Evolutionary conservation across 108 stramenopile species (phyloP).

Genomic region (Cylindrotheca closterium): DNA sequence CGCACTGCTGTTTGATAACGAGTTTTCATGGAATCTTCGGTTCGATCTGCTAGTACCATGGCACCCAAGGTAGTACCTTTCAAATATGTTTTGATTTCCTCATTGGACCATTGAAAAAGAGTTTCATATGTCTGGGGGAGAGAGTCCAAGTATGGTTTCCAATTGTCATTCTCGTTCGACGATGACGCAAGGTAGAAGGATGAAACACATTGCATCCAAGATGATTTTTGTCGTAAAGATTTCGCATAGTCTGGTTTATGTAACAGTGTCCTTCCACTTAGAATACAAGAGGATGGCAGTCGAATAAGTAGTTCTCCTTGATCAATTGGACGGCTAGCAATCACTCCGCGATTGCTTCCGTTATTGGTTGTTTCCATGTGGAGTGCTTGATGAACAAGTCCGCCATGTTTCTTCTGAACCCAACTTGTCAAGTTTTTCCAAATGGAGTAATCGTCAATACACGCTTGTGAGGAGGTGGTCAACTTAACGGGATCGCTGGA

Average conservation of each 20-base stretch:
- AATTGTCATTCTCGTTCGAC: constrained; percentile 15
- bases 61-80: constrained; percentile 53
- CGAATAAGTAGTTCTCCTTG: constrained; percentile 71
- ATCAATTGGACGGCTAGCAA: constrained; percentile 39
- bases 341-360: constrained; percentile 46
- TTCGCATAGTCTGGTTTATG: constrained; percentile 15
- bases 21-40: constrained; percentile 25
- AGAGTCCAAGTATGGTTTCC: constrained; percentile 54
- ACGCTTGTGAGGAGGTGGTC: too few relatives aligned
- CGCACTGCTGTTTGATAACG: constrained; percentile 52
- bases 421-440: constrained; percentile 28
- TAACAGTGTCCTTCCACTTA: constrained; percentile 53
- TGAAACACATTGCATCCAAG: constrained; percentile 75
- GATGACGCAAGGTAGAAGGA: constrained; percentile 31
- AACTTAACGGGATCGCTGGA: too few relatives aligned
- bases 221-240: constrained; percentile 15
- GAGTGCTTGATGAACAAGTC: constrained; percentile 29
- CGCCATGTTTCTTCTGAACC: constrained; percentile 21
- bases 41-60: constrained; percentile 29
- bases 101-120: constrained; percentile 57
- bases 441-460: not conserved
- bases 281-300: constrained; percentile 43
- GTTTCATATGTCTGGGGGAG: constrained; percentile 73
- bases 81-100: constrained; percentile 48
- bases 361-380: not conserved